phyloP scores from a whole-genome alignment of 257 asterid species.

The Forsythia suspensa region DNA sequence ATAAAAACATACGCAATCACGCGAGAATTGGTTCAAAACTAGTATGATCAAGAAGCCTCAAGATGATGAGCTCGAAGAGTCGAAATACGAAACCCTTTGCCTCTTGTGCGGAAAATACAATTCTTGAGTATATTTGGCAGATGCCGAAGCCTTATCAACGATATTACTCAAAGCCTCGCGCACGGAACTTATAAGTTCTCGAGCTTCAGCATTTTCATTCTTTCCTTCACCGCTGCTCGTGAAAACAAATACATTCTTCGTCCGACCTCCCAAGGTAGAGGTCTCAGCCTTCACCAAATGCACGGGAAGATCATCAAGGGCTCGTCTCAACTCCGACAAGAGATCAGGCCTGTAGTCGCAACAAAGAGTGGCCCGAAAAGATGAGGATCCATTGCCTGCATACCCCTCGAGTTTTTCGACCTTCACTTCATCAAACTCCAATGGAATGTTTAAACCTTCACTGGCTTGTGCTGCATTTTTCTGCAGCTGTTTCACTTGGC shows the following conservation, averaged over 20 bases:
- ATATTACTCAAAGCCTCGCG: slow-evolving; percentile 45
- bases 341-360: slow-evolving; percentile 63
- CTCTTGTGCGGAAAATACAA: slow-evolving; percentile 51
- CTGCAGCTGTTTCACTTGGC: slow-evolving; percentile 59
- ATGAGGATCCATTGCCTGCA: slow-evolving; percentile 35
- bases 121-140: slow-evolving; percentile 42
- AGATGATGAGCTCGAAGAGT: too few species aligned
- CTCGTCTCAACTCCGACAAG: slow-evolving; percentile 45
- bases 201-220: neutral
- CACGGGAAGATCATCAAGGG: slow-evolving; percentile 37
- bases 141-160: slow-evolving; percentile 58
- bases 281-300: slow-evolving; percentile 57
- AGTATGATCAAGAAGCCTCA: too few species aligned
- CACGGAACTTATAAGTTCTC: slow-evolving; percentile 28
- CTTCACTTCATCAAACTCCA: slow-evolving; percentile 63
- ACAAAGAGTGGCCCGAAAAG: slow-evolving; percentile 65
- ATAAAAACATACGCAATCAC: too few species aligned
- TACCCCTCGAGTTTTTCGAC: slow-evolving; percentile 48
- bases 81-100: slow-evolving; percentile 33
- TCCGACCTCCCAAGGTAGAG: slow-evolving; percentile 61
- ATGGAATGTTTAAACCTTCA: slow-evolving; percentile 59
- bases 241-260: slow-evolving; percentile 51
- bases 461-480: slow-evolving; percentile 50
- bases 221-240: slow-evolving; percentile 12
- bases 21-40: neutral